These are phyloP conservation scores for Solanum habrochaites DNA, from an alignment of 257 asterid species.

Conservation along the genomic window DNA sequence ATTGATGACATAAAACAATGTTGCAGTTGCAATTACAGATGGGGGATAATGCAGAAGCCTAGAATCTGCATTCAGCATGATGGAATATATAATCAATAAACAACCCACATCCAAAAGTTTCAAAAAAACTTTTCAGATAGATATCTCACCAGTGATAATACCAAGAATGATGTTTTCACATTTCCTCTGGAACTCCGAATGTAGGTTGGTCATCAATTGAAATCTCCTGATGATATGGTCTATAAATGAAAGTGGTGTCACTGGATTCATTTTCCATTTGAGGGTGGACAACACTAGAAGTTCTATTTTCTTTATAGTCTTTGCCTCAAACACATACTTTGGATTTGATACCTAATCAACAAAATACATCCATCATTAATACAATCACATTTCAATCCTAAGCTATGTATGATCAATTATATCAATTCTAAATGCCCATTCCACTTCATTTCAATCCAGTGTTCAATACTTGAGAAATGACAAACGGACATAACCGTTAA, in stretches of 20 bases:
- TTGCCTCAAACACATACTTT: neutral
- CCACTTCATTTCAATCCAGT: neutral
- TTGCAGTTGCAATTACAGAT: conserved; percentile 47
- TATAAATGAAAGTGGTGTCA: conserved; percentile 64
- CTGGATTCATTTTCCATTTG: conserved; percentile 72
- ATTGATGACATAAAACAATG: conserved; percentile 25
- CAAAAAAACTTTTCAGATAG: neutral
- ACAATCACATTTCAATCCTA: neutral
- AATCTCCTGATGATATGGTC: conserved; percentile 77
- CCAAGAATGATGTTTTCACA: conserved; percentile 48
- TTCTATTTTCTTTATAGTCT: neutral
- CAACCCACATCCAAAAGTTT: neutral
- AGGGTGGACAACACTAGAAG: neutral
- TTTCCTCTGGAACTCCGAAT: conserved; percentile 39
- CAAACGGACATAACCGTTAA: neutral
- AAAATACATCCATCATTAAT: neutral
- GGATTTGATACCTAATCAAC: neutral
- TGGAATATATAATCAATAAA: neutral
- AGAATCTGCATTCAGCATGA: neutral
- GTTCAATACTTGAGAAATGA: neutral
- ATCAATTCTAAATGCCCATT: neutral
- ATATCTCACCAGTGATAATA: conserved; percentile 43
- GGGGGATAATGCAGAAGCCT: conserved; percentile 8
- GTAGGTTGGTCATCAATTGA: conserved; percentile 28
- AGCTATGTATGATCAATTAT: neutral